A percentile compares a stretch with the other conserved stretches of the same genome.
Evolutionary conservation across 768 basidiomycete genomes (phyloP).

Genomic region (Leccinum rimulosum): DNA sequence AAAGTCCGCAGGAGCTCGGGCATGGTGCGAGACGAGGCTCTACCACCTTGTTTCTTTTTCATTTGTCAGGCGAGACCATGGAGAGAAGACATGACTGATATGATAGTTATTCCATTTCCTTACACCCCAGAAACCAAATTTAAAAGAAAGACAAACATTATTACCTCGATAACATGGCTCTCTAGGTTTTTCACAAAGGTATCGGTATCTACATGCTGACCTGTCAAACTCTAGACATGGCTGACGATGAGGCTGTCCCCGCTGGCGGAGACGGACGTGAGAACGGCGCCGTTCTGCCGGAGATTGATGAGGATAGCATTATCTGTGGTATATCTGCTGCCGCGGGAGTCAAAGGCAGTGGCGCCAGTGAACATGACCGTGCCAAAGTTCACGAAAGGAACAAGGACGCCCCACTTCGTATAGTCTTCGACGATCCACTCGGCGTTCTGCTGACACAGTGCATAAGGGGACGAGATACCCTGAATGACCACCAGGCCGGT

Average conservation of each 20-base stretch:
- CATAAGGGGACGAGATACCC: not conserved
- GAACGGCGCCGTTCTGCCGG: not conserved
- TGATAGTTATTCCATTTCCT: too few relatives aligned
- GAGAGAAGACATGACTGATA: too few relatives aligned
- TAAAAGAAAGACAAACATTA: too few relatives aligned
- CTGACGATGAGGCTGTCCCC: not conserved
- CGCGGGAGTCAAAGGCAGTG: not conserved
- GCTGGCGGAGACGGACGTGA: not conserved
- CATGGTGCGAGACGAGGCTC: too few relatives aligned
- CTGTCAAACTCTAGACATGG: not conserved
- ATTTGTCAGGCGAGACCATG: too few relatives aligned
- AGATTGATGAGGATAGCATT: not conserved
- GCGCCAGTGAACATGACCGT: not conserved
- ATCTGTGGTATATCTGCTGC: not conserved
- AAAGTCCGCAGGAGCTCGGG: too few relatives aligned
- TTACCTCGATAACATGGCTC: not conserved
- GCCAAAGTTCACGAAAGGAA: not conserved
- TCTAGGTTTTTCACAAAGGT: not conserved
- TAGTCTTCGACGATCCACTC: not conserved
- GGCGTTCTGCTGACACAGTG: not conserved
- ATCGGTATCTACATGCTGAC: not conserved
- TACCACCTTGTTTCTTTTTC: too few relatives aligned
- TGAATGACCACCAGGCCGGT: not conserved
- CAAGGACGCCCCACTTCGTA: not conserved
- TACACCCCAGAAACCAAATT: too few relatives aligned